Evolutionary conservation across 345 rosid genomes (phyloP).

Genomic region (Murraya koenigii): DNA sequence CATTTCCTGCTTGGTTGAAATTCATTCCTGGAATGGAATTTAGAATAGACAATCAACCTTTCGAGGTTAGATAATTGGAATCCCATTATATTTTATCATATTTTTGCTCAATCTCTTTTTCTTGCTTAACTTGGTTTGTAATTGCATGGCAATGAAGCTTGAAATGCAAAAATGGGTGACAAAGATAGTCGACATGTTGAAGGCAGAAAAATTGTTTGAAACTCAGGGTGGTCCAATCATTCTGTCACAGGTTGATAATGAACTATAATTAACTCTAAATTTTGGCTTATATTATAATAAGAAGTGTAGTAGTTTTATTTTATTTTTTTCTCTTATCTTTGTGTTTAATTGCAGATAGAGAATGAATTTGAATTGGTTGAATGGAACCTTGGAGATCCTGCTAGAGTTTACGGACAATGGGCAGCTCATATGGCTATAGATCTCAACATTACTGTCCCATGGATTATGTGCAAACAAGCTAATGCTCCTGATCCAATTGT

Average conservation of each 20-base stretch:
- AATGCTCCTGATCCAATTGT: constrained; percentile 92
- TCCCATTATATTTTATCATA: background rate
- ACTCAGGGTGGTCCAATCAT: constrained; percentile 97
- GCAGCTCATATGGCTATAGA: constrained; percentile 89
- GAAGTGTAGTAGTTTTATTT: background rate
- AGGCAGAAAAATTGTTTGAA: constrained; percentile 77
- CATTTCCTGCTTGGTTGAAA: constrained; percentile 3
- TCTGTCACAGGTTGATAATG: constrained; percentile 65
- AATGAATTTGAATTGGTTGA: constrained; percentile 93
- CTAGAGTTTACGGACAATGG: constrained; percentile 78
- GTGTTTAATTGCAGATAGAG: constrained; percentile 57
- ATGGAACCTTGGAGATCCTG: constrained; percentile 76
- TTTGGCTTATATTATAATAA: background rate
- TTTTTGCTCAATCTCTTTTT: background rate
- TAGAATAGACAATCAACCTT: background rate
- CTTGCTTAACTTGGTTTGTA: constrained; percentile 11
- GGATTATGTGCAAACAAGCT: constrained; percentile 99
- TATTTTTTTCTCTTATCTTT: no score
- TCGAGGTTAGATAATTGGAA: constrained; percentile 46
- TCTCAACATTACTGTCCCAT: constrained; percentile 84
- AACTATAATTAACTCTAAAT: background rate
- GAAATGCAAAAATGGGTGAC: constrained; percentile 85
- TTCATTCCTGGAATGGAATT: background rate
- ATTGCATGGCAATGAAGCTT: constrained; percentile 37
- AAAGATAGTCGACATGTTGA: constrained; percentile 94